Percentiles rank a stretch among this genome's conserved stretches.
These are phyloP conservation scores for Yamadazyma spencermartinsiae DNA, from an alignment of 1,139 yeast species.

Conservation along the genomic window DNA sequence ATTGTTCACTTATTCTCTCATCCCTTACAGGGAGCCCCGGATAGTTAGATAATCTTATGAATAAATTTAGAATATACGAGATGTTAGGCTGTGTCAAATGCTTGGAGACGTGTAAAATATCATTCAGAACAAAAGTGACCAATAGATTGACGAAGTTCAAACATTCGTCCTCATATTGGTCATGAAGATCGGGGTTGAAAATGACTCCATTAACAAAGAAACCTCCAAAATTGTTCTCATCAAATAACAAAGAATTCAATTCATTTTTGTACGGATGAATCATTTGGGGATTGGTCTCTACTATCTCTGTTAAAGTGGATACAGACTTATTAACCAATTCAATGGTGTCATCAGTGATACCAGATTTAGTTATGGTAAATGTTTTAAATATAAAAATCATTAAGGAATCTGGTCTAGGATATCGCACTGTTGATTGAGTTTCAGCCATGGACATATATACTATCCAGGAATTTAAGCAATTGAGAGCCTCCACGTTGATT, in stretches of 20 bases:
- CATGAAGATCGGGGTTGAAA: constrained; percentile 20
- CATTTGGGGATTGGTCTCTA: constrained; percentile 48
- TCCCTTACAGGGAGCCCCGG: constrained; percentile 66
- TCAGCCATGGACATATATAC: constrained; percentile 36
- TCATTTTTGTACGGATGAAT: constrained; percentile 22
- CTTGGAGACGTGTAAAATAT: constrained; percentile 50
- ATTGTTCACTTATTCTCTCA: constrained; percentile 65
- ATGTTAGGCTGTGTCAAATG: constrained; percentile 41
- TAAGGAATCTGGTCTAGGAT: constrained; percentile 20
- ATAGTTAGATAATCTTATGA: constrained; percentile 57
- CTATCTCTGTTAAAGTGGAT: constrained; percentile 41
- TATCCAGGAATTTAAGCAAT: constrained; percentile 37
- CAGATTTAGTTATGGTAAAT: constrained; percentile 15
- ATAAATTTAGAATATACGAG: constrained; percentile 45
- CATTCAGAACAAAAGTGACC: constrained; percentile 52
- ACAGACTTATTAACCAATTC: constrained; percentile 31
- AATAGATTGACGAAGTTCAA: constrained; percentile 52
- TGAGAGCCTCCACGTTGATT: constrained; percentile 26
- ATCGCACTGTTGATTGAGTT: constrained; percentile 34
- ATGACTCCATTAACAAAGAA: constrained; percentile 27
- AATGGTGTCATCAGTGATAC: constrained; percentile 15
- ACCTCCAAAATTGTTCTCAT: constrained; percentile 38
- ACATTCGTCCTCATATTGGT: constrained; percentile 44
- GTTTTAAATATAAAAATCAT: constrained; percentile 22
- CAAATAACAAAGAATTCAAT: constrained; percentile 39